Evolutionary conservation across 1,284 basidiomycete species (phyloP).

Genomic region (Rhodotorula sp.): DNA sequence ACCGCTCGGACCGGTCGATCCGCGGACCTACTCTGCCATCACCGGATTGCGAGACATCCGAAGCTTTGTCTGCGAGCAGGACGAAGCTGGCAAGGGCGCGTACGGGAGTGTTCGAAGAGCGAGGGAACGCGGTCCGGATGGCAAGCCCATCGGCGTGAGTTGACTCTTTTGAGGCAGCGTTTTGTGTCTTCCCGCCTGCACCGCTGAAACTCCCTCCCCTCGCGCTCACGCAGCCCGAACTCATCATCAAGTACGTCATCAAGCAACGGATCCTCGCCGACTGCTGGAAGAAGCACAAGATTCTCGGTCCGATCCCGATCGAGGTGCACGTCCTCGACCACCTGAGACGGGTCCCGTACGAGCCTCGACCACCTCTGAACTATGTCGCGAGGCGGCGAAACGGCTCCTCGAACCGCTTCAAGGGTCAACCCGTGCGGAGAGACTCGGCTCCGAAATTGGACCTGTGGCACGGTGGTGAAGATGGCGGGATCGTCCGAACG

Average conservation of each 20-base stretch:
- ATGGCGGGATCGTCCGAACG: slow-evolving; percentile 45
- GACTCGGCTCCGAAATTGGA: slow-evolving; percentile 31
- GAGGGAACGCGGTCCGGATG: slow-evolving; percentile 70
- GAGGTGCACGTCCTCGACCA: slow-evolving; percentile 95
- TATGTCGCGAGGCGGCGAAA: slow-evolving; percentile 8
- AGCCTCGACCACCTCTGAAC: slow-evolving; percentile 54
- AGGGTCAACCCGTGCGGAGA: slow-evolving; percentile 6
- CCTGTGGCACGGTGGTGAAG: slow-evolving; percentile 24
- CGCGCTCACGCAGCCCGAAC: slow-evolving; percentile 51
- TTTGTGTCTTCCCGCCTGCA: background rate
- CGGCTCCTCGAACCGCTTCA: background rate
- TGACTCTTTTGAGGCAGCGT: background rate
- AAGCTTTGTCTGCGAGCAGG: slow-evolving; percentile 70
- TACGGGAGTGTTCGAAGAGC: slow-evolving; percentile 94
- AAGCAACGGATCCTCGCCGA: slow-evolving; percentile 97
- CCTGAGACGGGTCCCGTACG: slow-evolving; percentile 72
- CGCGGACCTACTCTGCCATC: slow-evolving; percentile 40
- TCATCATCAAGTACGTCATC: slow-evolving; percentile 97
- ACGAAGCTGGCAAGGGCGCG: slow-evolving; percentile 88
- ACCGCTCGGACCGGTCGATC: slow-evolving; percentile 40
- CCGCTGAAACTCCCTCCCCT: slow-evolving; percentile 27
- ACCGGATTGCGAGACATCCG: slow-evolving; percentile 58
- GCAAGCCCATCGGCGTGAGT: slow-evolving; percentile 71
- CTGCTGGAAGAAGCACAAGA: slow-evolving; percentile 97
- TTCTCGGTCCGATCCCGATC: slow-evolving; percentile 93